Evolutionary conservation across 208 protist species (phyloP).

Genomic region (Jaenimonas drosophilae): DNA sequence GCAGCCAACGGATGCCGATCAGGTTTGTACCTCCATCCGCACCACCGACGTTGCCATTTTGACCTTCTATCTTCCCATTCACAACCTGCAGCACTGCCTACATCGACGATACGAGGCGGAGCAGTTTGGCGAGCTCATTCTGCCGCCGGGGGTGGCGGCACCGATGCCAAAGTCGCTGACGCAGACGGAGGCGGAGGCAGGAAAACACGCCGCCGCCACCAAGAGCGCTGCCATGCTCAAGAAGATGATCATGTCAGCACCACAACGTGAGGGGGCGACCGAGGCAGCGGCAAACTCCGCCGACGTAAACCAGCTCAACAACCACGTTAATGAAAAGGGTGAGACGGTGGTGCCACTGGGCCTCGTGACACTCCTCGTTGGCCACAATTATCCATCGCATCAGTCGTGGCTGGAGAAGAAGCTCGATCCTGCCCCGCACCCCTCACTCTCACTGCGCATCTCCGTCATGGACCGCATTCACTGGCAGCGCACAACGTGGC

Average conservation of each 20-base stretch:
- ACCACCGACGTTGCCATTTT: slow-evolving; percentile 65
- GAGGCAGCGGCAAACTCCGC: no score
- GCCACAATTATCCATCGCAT: slow-evolving; percentile 47
- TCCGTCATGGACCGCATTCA: slow-evolving; percentile 73
- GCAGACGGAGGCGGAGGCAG: slow-evolving; percentile 21
- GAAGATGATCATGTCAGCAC: no score
- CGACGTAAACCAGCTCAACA: slow-evolving; percentile 39
- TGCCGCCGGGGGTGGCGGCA: slow-evolving; percentile 21
- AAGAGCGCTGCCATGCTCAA: no score
- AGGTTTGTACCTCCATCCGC: slow-evolving; percentile 46
- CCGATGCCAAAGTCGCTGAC: slow-evolving; percentile 22
- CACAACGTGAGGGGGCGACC: no score
- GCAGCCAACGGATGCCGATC: slow-evolving; percentile 57
- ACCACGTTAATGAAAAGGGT: slow-evolving; percentile 24
- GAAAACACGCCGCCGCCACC: no score
- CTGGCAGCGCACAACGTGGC: slow-evolving; percentile 78
- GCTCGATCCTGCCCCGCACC: slow-evolving; percentile 64
- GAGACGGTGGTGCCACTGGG: slow-evolving; percentile 49
- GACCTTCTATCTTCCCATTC: slow-evolving; percentile 66
- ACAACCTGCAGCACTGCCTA: slow-evolving; percentile 48
- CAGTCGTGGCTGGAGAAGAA: slow-evolving; percentile 38
- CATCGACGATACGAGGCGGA: slow-evolving; percentile 77
- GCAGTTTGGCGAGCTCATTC: slow-evolving; percentile 61
- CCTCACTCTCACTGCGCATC: slow-evolving; percentile 59
- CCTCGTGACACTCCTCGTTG: slow-evolving; percentile 66